Conservation (phyloP, 176 grass and related monocot species). For the Pontederia crassipes region DNA sequence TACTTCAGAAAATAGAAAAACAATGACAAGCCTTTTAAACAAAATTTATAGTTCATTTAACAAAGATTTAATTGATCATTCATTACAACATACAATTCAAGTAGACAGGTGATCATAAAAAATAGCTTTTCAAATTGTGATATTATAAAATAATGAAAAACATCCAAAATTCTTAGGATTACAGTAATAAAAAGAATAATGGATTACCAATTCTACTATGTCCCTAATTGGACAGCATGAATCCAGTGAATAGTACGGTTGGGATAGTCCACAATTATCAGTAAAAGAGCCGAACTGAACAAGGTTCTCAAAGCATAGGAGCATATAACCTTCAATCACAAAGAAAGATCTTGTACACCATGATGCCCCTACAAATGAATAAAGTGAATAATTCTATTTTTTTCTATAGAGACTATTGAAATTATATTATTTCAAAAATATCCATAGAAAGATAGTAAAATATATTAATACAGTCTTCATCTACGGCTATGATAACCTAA, state of each 20-base stretch:
- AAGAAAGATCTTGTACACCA: conserved; percentile 48
- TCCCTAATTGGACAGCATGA: conserved; percentile 43
- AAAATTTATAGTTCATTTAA: too few relatives aligned
- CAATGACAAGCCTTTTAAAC: too few relatives aligned
- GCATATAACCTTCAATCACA: conserved; percentile 47
- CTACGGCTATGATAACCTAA: too few relatives aligned
- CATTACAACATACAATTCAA: too few relatives aligned
- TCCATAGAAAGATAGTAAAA: background rate
- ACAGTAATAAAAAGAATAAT: conserved; percentile 21
- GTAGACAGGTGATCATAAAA: background rate
- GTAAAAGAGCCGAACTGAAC: conserved; percentile 49
- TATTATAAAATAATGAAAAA: background rate
- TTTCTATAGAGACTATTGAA: background rate
- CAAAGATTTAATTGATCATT: too few relatives aligned
- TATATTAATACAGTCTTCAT: too few relatives aligned
- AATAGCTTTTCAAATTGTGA: too few relatives aligned
- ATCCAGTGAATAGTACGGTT: conserved; percentile 65
- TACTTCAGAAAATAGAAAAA: too few relatives aligned
- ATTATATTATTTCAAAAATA: background rate
- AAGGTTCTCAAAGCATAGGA: conserved; percentile 79
- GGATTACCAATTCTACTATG: conserved; percentile 83
- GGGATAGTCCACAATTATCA: conserved; percentile 19
- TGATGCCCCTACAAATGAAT: conserved; percentile 41
- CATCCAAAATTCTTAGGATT: conserved; percentile 16
- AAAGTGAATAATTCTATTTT: conserved; percentile 19